Evolutionary conservation across 2,329 filamentous ascomycete genomes (phyloP).

Genomic region (Pseudocercospora fijiensis): DNA sequence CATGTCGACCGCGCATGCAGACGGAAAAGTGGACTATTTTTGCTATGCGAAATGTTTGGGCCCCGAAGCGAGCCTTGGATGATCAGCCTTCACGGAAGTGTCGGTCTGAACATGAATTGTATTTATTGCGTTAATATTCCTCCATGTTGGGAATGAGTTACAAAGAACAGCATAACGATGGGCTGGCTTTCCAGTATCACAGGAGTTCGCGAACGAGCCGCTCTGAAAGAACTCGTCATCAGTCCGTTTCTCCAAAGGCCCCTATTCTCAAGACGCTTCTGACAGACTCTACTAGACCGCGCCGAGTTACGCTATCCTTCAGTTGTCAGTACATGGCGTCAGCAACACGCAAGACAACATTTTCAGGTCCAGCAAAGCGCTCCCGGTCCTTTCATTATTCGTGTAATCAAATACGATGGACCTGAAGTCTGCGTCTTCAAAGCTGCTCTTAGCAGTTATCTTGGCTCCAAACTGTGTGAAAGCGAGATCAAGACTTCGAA

Average conservation of each 20-base stretch:
- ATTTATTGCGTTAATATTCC: too few species aligned
- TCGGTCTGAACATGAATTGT: too few species aligned
- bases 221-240: background rate
- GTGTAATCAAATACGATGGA: background rate
- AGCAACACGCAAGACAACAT: background rate
- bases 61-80: too few species aligned
- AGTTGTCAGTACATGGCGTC: background rate
- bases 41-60: too few species aligned
- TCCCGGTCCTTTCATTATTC: background rate
- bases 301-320: background rate
- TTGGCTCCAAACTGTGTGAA: background rate
- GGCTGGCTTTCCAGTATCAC: background rate
- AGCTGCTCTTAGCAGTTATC: background rate
- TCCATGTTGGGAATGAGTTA: too few species aligned
- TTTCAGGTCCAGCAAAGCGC: background rate
- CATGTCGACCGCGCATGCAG: too few species aligned
- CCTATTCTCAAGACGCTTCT: background rate
- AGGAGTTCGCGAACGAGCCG: background rate
- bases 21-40: too few species aligned
- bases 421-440: background rate
- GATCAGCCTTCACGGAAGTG: too few species aligned
- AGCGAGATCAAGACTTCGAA: background rate
- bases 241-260: background rate
- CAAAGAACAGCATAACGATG: background rate
- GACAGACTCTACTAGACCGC: background rate